A percentile compares a stretch with the other conserved stretches of the same genome.
Evolutionary conservation across 2,329 filamentous ascomycete genomes (phyloP).

Genomic region (Cucurbitaria berberidis): DNA sequence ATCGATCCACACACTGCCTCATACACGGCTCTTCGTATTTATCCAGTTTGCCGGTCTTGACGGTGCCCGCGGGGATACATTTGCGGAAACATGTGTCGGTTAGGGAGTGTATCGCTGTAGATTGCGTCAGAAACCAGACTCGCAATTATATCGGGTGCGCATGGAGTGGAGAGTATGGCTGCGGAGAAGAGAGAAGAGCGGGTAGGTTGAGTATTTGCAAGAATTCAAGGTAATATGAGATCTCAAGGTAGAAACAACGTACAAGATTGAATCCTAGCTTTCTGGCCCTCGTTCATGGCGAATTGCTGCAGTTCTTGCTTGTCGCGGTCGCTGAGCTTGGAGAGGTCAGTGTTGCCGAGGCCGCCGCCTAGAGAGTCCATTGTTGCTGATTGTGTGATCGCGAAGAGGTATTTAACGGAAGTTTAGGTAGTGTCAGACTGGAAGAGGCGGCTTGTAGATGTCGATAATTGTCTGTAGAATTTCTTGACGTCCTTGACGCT

Average conservation of each 20-base stretch:
- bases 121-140: conserved; percentile 43
- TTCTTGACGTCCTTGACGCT: conserved; percentile 7
- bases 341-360: conserved; percentile 65
- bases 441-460: not conserved
- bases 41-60: conserved; percentile 76
- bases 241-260: too few relatives aligned
- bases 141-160: not conserved
- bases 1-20: conserved; percentile 91
- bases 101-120: conserved; percentile 66
- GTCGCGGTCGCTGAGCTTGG: conserved; percentile 78
- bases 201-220: too few relatives aligned
- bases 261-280: conserved; percentile 69
- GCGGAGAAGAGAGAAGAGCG: too few relatives aligned
- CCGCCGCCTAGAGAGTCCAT: conserved; percentile 53
- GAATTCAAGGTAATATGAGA: too few relatives aligned
- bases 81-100: conserved; percentile 92
- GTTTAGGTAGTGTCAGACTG: conserved; percentile 4
- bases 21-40: conserved; percentile 81
- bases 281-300: conserved; percentile 82
- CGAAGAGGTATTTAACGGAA: conserved; percentile 9
- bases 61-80: conserved; percentile 76
- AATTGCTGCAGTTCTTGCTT: conserved; percentile 89
- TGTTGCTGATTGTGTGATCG: conserved; percentile 5
- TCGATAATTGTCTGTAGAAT: not conserved
- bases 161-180: not conserved